These are phyloP conservation scores for Saccharomycopsis sp. DNA, from an alignment of 805 yeast genomes.

Conservation along the genomic window DNA sequence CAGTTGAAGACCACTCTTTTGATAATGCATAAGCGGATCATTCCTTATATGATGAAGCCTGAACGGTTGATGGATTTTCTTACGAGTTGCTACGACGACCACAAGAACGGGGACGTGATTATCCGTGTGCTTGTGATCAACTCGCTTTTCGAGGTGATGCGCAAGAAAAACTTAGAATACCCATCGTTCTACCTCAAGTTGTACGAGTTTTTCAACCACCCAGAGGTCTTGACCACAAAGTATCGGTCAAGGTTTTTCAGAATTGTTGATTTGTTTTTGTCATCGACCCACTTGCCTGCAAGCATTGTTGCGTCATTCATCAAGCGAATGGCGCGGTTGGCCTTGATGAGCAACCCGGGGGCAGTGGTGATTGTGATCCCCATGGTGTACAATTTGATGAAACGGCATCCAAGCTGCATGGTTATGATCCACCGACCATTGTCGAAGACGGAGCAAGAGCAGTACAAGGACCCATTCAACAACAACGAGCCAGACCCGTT, in stretches of 20 bases:
- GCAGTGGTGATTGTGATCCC: conserved; percentile 85
- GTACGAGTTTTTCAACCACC: conserved; percentile 62
- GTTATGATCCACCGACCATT: conserved; percentile 53
- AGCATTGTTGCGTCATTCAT: conserved; percentile 82
- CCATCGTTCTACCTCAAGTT: conserved; percentile 82
- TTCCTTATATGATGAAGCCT: conserved; percentile 75
- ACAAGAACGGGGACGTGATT: conserved; percentile 29
- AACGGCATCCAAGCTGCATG: conserved; percentile 93
- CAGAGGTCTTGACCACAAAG: conserved; percentile 63
- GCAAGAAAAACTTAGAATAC: conserved; percentile 73
- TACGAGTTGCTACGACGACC: conserved; percentile 50
- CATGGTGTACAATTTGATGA: conserved; percentile 81
- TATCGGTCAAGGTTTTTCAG: conserved; percentile 85
- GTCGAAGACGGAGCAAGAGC: conserved; percentile 25
- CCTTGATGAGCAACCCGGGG: conserved; percentile 74
- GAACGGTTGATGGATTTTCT: conserved; percentile 86
- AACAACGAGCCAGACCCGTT: conserved; percentile 62
- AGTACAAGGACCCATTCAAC: conserved; percentile 57
- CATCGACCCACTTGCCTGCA: conserved; percentile 82
- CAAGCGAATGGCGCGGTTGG: conserved; percentile 66
- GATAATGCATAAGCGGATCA: conserved; percentile 72
- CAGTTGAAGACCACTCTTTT: conserved; percentile 66
- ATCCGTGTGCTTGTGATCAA: conserved; percentile 74
- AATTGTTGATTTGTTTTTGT: conserved; percentile 71
- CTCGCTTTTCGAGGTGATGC: conserved; percentile 81